Base-by-base conservation (phyloP, 352 stramenopile genomes). In the Phytophthora aleatoria region DNA sequence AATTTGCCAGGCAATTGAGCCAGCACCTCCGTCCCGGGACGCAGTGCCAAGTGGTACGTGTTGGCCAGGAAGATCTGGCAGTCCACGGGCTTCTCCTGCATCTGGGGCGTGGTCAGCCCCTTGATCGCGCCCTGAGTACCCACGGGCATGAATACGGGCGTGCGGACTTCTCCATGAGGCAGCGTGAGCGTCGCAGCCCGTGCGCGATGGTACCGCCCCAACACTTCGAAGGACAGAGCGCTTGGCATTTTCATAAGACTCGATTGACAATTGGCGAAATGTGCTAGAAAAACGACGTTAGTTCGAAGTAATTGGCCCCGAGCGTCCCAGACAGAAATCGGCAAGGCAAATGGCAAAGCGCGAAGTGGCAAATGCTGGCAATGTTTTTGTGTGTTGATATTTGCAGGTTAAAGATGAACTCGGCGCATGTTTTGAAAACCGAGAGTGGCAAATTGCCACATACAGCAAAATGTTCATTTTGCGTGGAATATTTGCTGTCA, bases 61-160 rank as follows among this genome's bases (percentile, higher is more conserved):
- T 99, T 99, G 49, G 87, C 90, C 12, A 99, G 77, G 71, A 99
- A 91, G 42, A 99, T 98, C 70, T 97, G 69, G 55, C 83, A 94
- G 44, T 90, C 66, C 50, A 96, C 79, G 6, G 83, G 77, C 39
- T 76, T 59, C 20, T 73, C 57, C 27, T 81, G 55, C 74, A 98
- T 90, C 67, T 97, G 87, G 28, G 76, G 64, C 4, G 88, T 69
- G 13, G 95, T 94, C 11, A 99, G 65, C 38, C 92, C 79, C 73
- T 99, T 99, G 61, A 99, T 93, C 38, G 92, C 96, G 50, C 83
- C 97, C 71, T 99, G 98, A 11, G 97, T 99, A 26, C 97, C 97
- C 24, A 99, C 96, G 1, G 96, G 95, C 96, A 99, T 98, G 74
- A 99, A 99, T 28, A 98, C 89, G 3, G 96, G 95, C 44, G 95